Evolutionary conservation across 164 flowering plant genomes (phyloP), one percentile per base, ranked within the genome.

Genomic region (Tetracentron sinense): DNA sequence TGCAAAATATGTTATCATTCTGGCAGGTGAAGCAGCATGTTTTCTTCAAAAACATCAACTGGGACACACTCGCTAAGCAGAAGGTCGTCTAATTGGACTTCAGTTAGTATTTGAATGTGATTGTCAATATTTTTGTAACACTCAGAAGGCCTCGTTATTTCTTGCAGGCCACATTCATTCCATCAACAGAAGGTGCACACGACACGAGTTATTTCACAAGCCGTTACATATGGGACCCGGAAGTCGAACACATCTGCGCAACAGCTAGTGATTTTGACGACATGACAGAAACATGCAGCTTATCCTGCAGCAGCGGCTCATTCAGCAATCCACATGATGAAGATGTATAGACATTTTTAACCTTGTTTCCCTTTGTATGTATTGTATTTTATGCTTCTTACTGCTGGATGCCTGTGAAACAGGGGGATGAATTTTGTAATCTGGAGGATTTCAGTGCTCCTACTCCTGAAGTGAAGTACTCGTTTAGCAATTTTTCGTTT

Each of bases 161-260:
- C 31, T 42, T 76, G 60, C 82, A 95, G 98, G 99, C 99, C 62
- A 83, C 85, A 72, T 95, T 95, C 69, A 80, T 95, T 71, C 99
- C 99, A 67, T 54, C 93, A 47, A 77, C 88, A 66, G 98, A 89
- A 38, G 75, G 77, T 72, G 83, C 85, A 44, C 84, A 66, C 38
- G 99, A 95, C 73, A 95, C 99, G 19, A 90, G 99, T 77, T 95
- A 95, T 67, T 95, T 95, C 62, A 85, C 83, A 81, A 87, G 99
- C 71, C 94, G 99, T 1, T 87, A 85, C 68, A 78, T 83, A 62
- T 95, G 99, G 99, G 90, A 82, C 77, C 81, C 81, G 2, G 82
- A 82, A 63, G 94, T 82, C 63, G 98, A 82, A 44, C 56, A 77
- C 62, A 76, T 83, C 42, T 65, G 56, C 57, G 87, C 84, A 56